phyloP scores from a whole-genome alignment of 2,329 filamentous ascomycete genomes.

The Diaporthe nobilis region DNA sequence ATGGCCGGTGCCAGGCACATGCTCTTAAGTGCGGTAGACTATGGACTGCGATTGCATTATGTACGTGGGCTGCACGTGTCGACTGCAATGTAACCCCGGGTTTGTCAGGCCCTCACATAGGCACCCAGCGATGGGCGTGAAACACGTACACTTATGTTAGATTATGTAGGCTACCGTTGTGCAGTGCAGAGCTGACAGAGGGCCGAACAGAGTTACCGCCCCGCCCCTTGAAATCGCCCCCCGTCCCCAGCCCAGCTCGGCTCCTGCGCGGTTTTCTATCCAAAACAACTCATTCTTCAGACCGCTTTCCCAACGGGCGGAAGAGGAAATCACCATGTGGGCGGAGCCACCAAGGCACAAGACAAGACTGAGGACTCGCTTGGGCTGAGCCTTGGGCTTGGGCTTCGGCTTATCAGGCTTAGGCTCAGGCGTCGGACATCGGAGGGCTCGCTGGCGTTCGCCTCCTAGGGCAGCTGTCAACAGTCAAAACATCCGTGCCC shows the following conservation, averaged over 20 bases:
- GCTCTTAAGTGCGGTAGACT: background rate
- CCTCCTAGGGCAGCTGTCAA: conserved; percentile 24
- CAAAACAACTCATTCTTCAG: conserved; percentile 26
- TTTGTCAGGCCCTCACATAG: conserved; percentile 20
- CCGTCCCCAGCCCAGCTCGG: background rate
- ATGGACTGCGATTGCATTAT: conserved; percentile 28
- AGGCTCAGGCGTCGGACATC: conserved; percentile 2
- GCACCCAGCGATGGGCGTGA: conserved; percentile 9
- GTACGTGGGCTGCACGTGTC: conserved; percentile 28
- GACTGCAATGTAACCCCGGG: conserved; percentile 26
- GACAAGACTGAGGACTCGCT: background rate
- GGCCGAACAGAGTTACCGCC: conserved; percentile 17
- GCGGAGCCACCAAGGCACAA: background rate
- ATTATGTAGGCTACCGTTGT: background rate
- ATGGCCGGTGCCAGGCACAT: conserved; percentile 17
- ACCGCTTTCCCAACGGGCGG: background rate
- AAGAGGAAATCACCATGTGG: conserved; percentile 16
- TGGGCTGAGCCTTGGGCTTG: background rate
- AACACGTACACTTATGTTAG: background rate
- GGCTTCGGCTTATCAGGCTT: background rate
- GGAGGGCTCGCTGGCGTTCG: conserved; percentile 1
- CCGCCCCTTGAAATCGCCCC: background rate
- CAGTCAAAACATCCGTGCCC: conserved; percentile 17
- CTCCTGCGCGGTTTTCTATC: conserved; percentile 19
- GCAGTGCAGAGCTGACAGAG: background rate